Evolutionary conservation across 345 rosid species (phyloP), one percentile per base, ranked within the genome.

Genomic region (Hypericum perforatum): DNA sequence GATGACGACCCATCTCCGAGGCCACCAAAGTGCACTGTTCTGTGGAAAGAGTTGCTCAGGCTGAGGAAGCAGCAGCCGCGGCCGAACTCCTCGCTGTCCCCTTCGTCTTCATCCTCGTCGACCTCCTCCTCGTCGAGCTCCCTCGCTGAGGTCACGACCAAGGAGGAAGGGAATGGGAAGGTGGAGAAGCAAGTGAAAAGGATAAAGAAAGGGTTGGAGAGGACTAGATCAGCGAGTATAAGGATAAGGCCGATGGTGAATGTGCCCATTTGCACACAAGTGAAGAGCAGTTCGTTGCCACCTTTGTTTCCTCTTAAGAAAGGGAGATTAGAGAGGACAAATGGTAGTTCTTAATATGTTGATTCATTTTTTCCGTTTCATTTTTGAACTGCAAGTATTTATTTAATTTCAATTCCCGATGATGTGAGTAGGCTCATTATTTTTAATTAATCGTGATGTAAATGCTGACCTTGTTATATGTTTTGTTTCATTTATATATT

Each of bases 1-100:
- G 96, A 92, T 53, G 98, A 92, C 39, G 96, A 92, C 41, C 96
- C 96, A 37, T 92, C 98, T 48, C 98, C 98, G 8, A 72, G 97
- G 57, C 97, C 95, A 40, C 97, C 97, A 5, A 90, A 90, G 57
- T 90, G 97, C 56, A 87, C 96, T 3, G 98, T 92, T 4, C 43
- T 92, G 5, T 92, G 96, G 96, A 92, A 88, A 75, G 98, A 88
- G 70, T 61, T 92, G 62, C 74, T 92, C 5, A 73, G 90, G 78
- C 43, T 92, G 57, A 87, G 79, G 81, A 92, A 92, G 70, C 96
- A 85, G 60, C 61, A 84, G 16, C 50, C 50, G 0, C 61, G 86
- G 16, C 50, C 50, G 0, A 65, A 77, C 51, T 69, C 75, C n/a
- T 56, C 91, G 0, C 47, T 76, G 9, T 73, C 76, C 6, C 70